Evolutionary conservation across 148 eudicot species (phyloP).

Genomic region (Gaultheria prostrata): DNA sequence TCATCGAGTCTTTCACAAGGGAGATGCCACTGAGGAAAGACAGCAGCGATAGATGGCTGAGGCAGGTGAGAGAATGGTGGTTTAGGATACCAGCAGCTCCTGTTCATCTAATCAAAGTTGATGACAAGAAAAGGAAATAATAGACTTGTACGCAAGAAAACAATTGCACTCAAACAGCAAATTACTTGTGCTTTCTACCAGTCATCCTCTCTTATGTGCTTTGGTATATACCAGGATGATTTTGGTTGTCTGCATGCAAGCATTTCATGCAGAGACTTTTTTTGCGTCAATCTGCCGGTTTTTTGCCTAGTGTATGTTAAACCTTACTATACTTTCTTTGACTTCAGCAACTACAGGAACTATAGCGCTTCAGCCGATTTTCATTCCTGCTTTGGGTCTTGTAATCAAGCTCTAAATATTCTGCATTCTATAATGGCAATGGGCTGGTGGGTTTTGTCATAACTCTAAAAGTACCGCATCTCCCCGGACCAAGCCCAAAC

Average conservation of each 20-base stretch:
- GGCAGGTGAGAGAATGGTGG: constrained; percentile 86
- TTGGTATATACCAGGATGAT: constrained; percentile 26
- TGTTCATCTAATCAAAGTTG: constrained; percentile 58
- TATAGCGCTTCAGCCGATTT: not conserved
- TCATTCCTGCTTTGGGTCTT: not conserved
- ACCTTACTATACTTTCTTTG: not conserved
- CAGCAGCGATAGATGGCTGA: constrained; percentile 50
- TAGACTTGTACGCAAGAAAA: constrained; percentile 8
- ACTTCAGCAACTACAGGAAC: not conserved
- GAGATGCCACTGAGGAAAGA: constrained; percentile 69
- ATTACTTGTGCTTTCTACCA: not conserved
- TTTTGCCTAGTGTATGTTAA: not conserved
- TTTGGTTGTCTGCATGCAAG: not conserved
- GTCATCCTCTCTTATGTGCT: constrained; percentile 36
- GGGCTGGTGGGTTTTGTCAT: no score
- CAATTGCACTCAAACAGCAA: not conserved
- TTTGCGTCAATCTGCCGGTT: not conserved
- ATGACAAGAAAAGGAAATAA: constrained; percentile 68
- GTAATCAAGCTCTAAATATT: not conserved
- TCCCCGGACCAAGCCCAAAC: no score
- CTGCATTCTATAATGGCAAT: no score
- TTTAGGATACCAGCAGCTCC: constrained; percentile 84
- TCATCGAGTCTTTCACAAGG: constrained; percentile 66
- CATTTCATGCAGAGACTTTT: not conserved
- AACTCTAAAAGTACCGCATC: no score